Conservation (phyloP, 2,329 filamentous ascomycete genomes). For the Pyrenochaeta sp. region DNA sequence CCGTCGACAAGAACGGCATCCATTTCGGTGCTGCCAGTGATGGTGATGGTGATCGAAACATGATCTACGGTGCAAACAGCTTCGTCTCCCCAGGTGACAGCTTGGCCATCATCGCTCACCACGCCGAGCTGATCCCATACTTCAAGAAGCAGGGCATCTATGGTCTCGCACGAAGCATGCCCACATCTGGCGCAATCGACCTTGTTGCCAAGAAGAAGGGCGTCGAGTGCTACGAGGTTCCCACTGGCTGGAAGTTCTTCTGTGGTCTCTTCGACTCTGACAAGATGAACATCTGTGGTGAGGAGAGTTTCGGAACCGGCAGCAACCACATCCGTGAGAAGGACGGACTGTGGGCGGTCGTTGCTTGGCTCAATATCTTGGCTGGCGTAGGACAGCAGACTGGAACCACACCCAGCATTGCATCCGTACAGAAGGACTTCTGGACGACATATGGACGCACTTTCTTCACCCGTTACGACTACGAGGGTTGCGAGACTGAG, state of each 20-base stretch:
- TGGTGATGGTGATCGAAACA: conserved; percentile 98
- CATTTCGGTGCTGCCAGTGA: conserved; percentile 97
- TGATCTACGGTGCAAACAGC: conserved; percentile 97
- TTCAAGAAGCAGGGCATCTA: conserved; percentile 98
- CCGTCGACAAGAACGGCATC: conserved; percentile 87
- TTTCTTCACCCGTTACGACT: conserved; percentile 99
- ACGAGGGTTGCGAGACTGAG: conserved; percentile 91
- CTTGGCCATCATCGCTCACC: conserved; percentile 96
- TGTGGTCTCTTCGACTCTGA: conserved; percentile 96
- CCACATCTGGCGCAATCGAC: conserved; percentile 93
- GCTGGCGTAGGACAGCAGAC: conserved; percentile 88
- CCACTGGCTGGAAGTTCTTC: conserved; percentile 98
- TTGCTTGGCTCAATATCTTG: conserved; percentile 99
- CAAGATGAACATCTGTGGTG: conserved; percentile 99
- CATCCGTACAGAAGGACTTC: conserved; percentile 95
- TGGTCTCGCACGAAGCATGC: conserved; percentile 96
- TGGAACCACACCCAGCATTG: conserved; percentile 85
- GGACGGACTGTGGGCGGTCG: conserved; percentile 96
- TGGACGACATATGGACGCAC: conserved; percentile 96
- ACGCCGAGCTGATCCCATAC: conserved; percentile 95
- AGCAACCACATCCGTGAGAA: conserved; percentile 99
- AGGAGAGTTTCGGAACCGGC: conserved; percentile 97
- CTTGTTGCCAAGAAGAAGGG: conserved; percentile 95
- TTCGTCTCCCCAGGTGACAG: conserved; percentile 98
- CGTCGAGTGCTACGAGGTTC: conserved; percentile 92